phyloP scores from a whole-genome alignment of 2,329 filamentous ascomycete species.

The Juglanconis oblonga region DNA sequence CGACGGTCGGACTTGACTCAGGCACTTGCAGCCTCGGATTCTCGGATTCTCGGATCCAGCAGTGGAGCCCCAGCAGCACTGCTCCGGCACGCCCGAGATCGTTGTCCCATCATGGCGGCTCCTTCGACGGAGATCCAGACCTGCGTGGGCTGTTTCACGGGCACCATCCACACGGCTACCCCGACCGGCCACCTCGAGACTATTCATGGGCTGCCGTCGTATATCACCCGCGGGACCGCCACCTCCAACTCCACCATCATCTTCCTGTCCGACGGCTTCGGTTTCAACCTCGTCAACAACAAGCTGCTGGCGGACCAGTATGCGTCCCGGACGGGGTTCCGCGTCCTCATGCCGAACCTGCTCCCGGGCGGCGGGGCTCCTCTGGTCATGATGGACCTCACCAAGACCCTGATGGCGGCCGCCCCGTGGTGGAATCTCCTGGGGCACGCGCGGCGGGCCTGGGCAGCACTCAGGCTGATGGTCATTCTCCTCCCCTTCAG shows the following conservation, averaged over 20 bases:
- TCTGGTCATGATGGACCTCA: slow-evolving; percentile 13
- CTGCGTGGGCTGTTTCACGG: slow-evolving; percentile 14
- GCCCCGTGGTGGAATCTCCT: slow-evolving; percentile 8
- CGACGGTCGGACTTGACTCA: too few species aligned
- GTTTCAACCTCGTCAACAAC: slow-evolving; percentile 21
- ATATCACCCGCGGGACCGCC: slow-evolving; percentile 11
- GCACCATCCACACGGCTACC: slow-evolving; percentile 8
- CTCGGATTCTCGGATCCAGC: too few species aligned
- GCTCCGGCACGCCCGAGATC: background rate
- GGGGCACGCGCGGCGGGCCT: slow-evolving; percentile 5
- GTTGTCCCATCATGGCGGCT: background rate
- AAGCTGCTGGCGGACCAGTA: slow-evolving; percentile 22
- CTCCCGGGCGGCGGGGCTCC: slow-evolving; percentile 23
- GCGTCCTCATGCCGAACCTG: slow-evolving; percentile 26
- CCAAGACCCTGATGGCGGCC: slow-evolving; percentile 18
- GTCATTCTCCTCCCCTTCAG: slow-evolving; percentile 6
- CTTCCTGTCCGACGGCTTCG: slow-evolving; percentile 21
- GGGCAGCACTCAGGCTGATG: background rate
- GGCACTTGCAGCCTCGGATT: too few species aligned
- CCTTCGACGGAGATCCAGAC: background rate
- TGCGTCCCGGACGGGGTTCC: slow-evolving; percentile 21
- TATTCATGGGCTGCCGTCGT: slow-evolving; percentile 14
- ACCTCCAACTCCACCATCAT: slow-evolving; percentile 18
- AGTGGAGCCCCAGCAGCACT: background rate
- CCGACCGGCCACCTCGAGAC: slow-evolving; percentile 13